Conservation (phyloP, 345 rosid species). For the Citropsis articulata region DNA sequence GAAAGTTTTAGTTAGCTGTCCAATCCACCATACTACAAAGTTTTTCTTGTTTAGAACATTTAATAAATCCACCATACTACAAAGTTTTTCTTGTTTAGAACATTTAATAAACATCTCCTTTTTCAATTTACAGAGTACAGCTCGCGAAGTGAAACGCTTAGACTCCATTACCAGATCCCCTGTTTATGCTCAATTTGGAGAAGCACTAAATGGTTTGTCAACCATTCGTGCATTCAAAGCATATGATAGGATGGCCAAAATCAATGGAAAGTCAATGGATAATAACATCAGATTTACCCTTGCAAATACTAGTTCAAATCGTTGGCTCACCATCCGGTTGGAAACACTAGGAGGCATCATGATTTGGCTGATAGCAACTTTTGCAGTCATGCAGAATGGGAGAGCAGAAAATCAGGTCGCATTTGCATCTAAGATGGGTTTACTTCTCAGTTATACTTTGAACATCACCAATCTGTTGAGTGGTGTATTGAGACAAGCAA, state of each 20-base stretch:
- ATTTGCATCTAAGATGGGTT: constrained; percentile 90
- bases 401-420: constrained; percentile 57
- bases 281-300: constrained; percentile 89
- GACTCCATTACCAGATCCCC: constrained; percentile 91
- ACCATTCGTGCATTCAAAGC: constrained; percentile 91
- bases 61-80: background rate
- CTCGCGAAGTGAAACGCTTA: constrained; percentile 90
- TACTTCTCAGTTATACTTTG: constrained; percentile 86
- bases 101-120: background rate
- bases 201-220: constrained; percentile 88
- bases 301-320: constrained; percentile 69
- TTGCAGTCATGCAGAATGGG: constrained; percentile 77
- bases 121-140: constrained; percentile 57
- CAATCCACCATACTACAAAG: background rate
- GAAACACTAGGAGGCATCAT: constrained; percentile 89
- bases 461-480: constrained; percentile 75
- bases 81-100: background rate
- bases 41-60: background rate
- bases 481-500: constrained; percentile 83
- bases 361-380: constrained; percentile 91
- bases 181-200: constrained; percentile 92
- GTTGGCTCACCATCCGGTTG: constrained; percentile 83
- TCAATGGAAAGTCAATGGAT: constrained; percentile 87
- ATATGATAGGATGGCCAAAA: constrained; percentile 69
- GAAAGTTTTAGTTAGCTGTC: background rate